Percentiles rank a stretch among this genome's conserved stretches.
Evolutionary conservation across 208 protist species (phyloP).

Genomic region (Leishmania aethiopica): DNA sequence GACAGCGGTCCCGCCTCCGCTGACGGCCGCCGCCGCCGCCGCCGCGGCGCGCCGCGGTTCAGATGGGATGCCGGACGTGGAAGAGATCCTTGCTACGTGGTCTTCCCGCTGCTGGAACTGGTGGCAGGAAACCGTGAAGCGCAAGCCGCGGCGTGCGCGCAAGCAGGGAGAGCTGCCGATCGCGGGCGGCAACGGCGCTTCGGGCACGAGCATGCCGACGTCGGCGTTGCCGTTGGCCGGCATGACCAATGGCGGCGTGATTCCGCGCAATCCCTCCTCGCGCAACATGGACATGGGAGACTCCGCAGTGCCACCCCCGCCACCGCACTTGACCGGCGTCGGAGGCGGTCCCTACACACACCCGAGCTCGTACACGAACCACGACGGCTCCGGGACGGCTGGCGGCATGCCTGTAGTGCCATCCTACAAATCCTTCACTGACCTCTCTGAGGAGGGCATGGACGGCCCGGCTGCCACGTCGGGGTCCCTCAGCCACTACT

Average conservation of each 20-base stretch:
- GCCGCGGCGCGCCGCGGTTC: conserved; percentile 14
- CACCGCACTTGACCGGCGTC: conserved; percentile 18
- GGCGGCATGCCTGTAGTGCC: conserved; percentile 24
- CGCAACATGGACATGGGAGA: conserved; percentile 24
- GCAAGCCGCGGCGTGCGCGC: conserved; percentile 34
- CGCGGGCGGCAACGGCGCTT: not conserved
- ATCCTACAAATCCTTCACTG: conserved; percentile 38
- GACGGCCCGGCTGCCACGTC: conserved; percentile 11
- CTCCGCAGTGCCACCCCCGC: not conserved
- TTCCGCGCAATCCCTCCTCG: conserved; percentile 21
- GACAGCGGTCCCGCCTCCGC: not conserved
- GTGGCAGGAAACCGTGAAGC: conserved; percentile 42
- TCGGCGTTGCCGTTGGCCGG: conserved; percentile 19
- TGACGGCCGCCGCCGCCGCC: not conserved
- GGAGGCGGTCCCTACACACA: conserved; percentile 19
- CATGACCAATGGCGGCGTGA: conserved; percentile 5
- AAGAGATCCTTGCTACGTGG: conserved; percentile 29
- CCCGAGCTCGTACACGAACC: conserved; percentile 19
- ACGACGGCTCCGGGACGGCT: conserved; percentile 3
- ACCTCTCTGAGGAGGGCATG: conserved; percentile 35
- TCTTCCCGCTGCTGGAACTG: conserved; percentile 38
- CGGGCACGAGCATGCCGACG: conserved; percentile 9
- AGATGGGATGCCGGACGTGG: conserved; percentile 18
- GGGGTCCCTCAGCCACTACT: conserved; percentile 10
- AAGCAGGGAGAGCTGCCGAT: conserved; percentile 30